A percentile compares a stretch with the other conserved stretches of the same genome.
Evolutionary conservation across 805 yeast species (phyloP).

Genomic region (Scheffersomyces stipitis): DNA sequence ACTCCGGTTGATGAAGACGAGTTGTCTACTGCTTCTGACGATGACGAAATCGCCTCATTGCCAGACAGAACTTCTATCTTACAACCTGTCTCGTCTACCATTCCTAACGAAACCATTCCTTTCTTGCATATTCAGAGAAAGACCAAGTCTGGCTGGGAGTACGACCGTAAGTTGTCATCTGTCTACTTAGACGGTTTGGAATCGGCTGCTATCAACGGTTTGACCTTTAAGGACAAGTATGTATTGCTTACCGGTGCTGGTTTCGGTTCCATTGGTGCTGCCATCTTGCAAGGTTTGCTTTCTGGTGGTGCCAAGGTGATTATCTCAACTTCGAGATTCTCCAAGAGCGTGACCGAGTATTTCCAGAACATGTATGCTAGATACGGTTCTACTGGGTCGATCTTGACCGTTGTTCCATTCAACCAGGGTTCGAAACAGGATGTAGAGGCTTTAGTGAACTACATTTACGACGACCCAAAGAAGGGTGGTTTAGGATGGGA

Average conservation of each 20-base stretch:
- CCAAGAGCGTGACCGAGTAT: constrained; percentile 91
- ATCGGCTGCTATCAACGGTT: constrained; percentile 91
- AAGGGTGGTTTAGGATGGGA: constrained; percentile 97
- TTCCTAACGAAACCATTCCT: constrained; percentile 86
- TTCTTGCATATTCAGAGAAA: constrained; percentile 90
- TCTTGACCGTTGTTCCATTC: constrained; percentile 95
- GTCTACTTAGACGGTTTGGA: constrained; percentile 87
- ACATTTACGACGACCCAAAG: constrained; percentile 79
- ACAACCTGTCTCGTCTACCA: constrained; percentile 70
- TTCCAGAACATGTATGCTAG: constrained; percentile 92
- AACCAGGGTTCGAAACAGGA: constrained; percentile 97
- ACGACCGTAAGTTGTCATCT: constrained; percentile 76
- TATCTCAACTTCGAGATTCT: constrained; percentile 94
- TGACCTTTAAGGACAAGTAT: constrained; percentile 82
- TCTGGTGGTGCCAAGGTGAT: constrained; percentile 98
- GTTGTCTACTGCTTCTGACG: constrained; percentile 51
- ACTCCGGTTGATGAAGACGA: constrained; percentile 39
- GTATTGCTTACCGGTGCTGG: constrained; percentile 98
- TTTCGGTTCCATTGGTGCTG: constrained; percentile 98
- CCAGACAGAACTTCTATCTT: constrained; percentile 67
- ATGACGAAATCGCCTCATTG: constrained; percentile 85
- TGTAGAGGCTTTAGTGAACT: constrained; percentile 79
- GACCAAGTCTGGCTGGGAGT: constrained; percentile 76
- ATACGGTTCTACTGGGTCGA: constrained; percentile 89
- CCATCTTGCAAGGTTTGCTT: constrained; percentile 87